Evolutionary conservation across 2,329 filamentous ascomycete genomes (phyloP), one percentile per base, ranked within the genome.

Genomic region (Thermothelomyces thermophilus): DNA sequence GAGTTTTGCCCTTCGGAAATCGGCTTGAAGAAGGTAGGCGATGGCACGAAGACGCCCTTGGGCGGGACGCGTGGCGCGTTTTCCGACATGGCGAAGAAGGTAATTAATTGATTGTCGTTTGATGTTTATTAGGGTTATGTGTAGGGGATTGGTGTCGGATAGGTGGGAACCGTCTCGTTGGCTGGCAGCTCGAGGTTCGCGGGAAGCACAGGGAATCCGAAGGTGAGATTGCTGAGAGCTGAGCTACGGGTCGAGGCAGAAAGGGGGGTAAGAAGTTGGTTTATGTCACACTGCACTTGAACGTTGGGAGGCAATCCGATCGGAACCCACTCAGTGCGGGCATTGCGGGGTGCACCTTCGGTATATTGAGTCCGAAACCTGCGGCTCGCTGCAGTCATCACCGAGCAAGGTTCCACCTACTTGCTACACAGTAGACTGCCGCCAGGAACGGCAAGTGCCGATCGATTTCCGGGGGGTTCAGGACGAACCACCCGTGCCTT

Each of bases 81-180:
- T 3, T 66, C 65, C 39, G 90, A 85, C 1, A 54, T 61, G 1
- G 66, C 86, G 14, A 91, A 87, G 14, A 91, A 87, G n/a, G 9
- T 40, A 17, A 28, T 13, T 30, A 20, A 31, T 10, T 14, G 33
- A 16, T n/a, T 35, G 33, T 35, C 2, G 13, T 35, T 9, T 11
- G 14, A 35, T 35, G 13, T 3, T 14, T n/a, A n/a, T n/a, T n/a
- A n/a, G n/a, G n/a, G n/a, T n/a, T n/a, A n/a, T n/a, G n/a, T n/a
- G n/a, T n/a, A n/a, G n/a, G n/a, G n/a, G n/a, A n/a, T n/a, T n/a
- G n/a, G n/a, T n/a, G n/a, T n/a, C n/a, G n/a, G n/a, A n/a, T n/a
- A n/a, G n/a, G n/a, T n/a, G n/a, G n/a, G n/a, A n/a, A n/a, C n/a
- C n/a, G n/a, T n/a, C n/a, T n/a, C 9, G 24, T 26, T 26, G 24